Evolutionary conservation across 1,139 yeast species (phyloP).

Genomic region (Debaryomycetaceae sp.): DNA sequence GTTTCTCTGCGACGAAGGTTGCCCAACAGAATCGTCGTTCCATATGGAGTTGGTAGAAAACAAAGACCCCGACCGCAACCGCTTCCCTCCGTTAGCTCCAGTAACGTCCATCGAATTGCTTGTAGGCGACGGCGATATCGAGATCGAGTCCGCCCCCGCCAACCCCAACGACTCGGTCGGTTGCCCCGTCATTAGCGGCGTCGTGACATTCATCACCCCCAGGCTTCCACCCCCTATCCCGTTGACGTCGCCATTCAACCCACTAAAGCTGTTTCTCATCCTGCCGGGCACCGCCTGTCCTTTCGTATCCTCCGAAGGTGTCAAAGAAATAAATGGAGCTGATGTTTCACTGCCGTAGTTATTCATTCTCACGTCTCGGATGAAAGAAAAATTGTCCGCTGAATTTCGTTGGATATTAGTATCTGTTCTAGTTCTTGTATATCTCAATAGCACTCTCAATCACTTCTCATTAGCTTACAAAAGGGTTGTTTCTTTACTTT

Average conservation of each 20-base stretch:
- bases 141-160: constrained; percentile 19
- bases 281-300: not conserved
- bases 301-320: constrained; percentile 1
- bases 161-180: constrained; percentile 14
- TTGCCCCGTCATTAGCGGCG: constrained; percentile 16
- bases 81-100: constrained; percentile 10
- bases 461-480: not conserved
- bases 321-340: constrained; percentile 5
- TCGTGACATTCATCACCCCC: constrained; percentile 10
- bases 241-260: not conserved
- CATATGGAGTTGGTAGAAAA: constrained; percentile 46
- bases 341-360: constrained; percentile 2
- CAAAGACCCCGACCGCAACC: constrained; percentile 44
- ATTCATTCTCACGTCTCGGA: not conserved
- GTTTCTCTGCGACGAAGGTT: constrained; percentile 14
- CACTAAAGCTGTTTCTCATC: not conserved
- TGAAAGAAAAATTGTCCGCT: not conserved
- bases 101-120: constrained; percentile 17
- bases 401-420: not conserved
- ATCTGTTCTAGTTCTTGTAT: not conserved
- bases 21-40: constrained; percentile 37
- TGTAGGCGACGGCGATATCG: constrained; percentile 18
- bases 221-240: not conserved
- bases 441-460: not conserved
- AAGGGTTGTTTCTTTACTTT: not conserved